A percentile compares a stretch with the other conserved stretches of the same genome.
Evolutionary conservation across 768 basidiomycete species (phyloP).

Genomic region (Strobilomyces echinocephalus): DNA sequence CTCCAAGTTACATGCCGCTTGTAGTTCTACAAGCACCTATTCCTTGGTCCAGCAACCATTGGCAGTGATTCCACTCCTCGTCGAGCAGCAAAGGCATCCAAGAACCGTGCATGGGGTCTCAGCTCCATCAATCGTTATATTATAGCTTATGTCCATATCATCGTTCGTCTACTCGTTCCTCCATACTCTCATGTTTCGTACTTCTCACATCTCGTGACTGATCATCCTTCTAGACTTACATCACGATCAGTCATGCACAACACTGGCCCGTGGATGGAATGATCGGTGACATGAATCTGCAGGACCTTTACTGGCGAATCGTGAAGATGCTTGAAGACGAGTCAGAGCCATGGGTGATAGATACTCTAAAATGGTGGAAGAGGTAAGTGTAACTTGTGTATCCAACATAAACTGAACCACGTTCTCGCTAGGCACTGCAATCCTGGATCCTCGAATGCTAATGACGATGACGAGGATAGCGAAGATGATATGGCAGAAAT

Average conservation of each 20-base stretch:
- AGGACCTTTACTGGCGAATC: background rate
- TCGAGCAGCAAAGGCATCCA: background rate
- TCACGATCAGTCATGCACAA: background rate
- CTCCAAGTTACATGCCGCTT: background rate
- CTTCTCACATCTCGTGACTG: too few relatives aligned
- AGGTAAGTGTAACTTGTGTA: background rate
- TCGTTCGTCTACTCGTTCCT: too few relatives aligned
- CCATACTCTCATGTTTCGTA: too few relatives aligned
- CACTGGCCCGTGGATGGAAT: background rate
- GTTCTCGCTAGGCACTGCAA: background rate
- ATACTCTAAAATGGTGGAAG: slow-evolving; percentile 3
- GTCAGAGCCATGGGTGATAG: background rate
- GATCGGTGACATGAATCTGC: background rate
- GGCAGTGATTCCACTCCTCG: background rate
- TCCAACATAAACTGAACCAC: background rate
- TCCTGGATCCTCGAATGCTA: background rate
- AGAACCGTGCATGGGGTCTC: slow-evolving; percentile 2
- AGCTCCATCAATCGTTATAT: background rate
- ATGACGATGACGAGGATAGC: background rate
- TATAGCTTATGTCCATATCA: too few relatives aligned
- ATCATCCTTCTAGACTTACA: background rate
- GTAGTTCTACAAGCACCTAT: slow-evolving; percentile 4
- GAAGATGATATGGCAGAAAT: background rate
- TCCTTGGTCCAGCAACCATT: background rate
- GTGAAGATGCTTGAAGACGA: background rate